Base-by-base conservation (phyloP, 305 asterid genomes). In the Vinca major region DNA sequence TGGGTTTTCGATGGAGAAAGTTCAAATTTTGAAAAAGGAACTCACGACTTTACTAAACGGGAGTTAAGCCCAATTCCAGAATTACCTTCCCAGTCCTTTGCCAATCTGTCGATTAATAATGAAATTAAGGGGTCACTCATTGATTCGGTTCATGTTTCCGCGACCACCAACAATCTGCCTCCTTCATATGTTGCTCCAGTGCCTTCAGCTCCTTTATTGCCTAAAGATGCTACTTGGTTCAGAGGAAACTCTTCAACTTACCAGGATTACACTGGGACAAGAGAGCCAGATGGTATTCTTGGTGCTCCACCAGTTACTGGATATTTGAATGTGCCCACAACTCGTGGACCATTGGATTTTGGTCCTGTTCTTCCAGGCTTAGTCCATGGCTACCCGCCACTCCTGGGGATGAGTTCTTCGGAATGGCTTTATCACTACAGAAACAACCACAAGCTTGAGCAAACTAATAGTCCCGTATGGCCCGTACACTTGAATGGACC, bases 381-480 rank as follows among this genome's bases (percentile, higher is more conserved):
- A 19, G 82, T 84, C n/a, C 85, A 73, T 44, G 89, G 88, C 37
- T 81, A 83, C 66, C 93, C 90, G 39, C 88, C 87, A 14, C 53
- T 74, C 54, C 73, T 81, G 0, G 95, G 96, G 41, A 88, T 89
- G 96, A 88, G 95, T 66, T 92, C 98, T 61, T 89, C 98, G 0
- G 96, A 89, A 66, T 92, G 98, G 98, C 92, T 92, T 1, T 84
- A 92, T 74, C 98, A 84, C 80, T 88, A 92, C 41, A 79, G 96
- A 66, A 88, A 85, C 83, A 82, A 83, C 75, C 87, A 80, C 67
- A 89, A 84, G 47, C 71, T 67, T 0, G 86, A 78, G 63, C 78
- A 71, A 73, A 74, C 74, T 43, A 74, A 53, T 51, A 77, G 79
- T 45, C 86, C 68, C 41, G 7, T 80, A 14, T 79, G 81, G 71